Evolutionary conservation across 306 rosid genomes (phyloP).

Genomic region (Vigna trinervia): DNA sequence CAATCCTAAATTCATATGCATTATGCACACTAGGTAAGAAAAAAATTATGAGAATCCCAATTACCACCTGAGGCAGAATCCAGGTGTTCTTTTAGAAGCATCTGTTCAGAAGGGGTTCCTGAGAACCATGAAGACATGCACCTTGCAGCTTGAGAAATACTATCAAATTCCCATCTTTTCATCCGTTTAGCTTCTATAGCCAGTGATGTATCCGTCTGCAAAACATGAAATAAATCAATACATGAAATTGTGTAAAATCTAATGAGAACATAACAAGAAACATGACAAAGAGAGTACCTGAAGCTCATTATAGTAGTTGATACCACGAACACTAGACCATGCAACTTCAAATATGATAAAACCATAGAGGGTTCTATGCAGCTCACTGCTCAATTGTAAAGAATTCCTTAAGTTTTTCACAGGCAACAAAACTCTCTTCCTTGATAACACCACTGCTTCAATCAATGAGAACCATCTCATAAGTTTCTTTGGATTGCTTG

Average conservation of each 20-base stretch:
- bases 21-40: constrained; percentile 33
- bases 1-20: constrained; percentile 30
- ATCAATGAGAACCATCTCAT: constrained; percentile 73
- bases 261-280: constrained; percentile 32
- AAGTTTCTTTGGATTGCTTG: constrained; percentile 53
- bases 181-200: constrained; percentile 79
- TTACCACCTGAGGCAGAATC: constrained; percentile 70
- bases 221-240: constrained; percentile 33
- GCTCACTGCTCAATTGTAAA: constrained; percentile 69
- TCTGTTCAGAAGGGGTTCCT: constrained; percentile 70
- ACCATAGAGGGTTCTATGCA: constrained; percentile 84
- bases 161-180: constrained; percentile 97
- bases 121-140: constrained; percentile 84
- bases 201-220: constrained; percentile 91
- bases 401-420: constrained; percentile 73
- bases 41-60: constrained; percentile 37
- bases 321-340: constrained; percentile 88
- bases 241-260: constrained; percentile 33
- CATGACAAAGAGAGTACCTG: constrained; percentile 63
- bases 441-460: constrained; percentile 64
- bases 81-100: constrained; percentile 69
- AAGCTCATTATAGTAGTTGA: constrained; percentile 92
- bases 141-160: constrained; percentile 83
- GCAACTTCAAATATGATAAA: constrained; percentile 89
- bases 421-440: constrained; percentile 79